Evolutionary conservation across 208 protist species (phyloP).

Genomic region (Pavlovales sp.): DNA sequence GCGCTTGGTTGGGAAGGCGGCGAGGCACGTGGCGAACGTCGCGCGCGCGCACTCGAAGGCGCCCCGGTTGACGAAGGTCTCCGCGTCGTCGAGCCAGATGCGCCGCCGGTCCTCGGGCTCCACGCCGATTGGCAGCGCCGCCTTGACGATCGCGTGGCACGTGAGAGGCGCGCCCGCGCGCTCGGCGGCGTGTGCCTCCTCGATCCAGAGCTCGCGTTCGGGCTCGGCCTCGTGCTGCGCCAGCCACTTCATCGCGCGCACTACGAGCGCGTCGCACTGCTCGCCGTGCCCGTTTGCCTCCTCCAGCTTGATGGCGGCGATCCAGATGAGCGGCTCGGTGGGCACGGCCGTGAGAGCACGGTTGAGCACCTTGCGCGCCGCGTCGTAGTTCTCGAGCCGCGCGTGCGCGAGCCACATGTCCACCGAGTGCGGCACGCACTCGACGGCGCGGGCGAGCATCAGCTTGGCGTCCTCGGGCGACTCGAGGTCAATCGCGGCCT

Average conservation of each 20-base stretch:
- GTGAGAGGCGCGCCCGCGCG: constrained; percentile 56
- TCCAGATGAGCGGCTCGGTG: constrained; percentile 77
- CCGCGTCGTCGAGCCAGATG: constrained; percentile 75
- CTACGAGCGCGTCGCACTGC: constrained; percentile 60
- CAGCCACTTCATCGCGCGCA: constrained; percentile 59
- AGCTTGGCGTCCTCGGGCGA: constrained; percentile 73
- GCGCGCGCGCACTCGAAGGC: constrained; percentile 65
- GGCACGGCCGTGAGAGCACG: constrained; percentile 70
- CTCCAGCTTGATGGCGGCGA: constrained; percentile 79
- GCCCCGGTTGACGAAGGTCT: constrained; percentile 43
- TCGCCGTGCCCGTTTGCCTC: constrained; percentile 67
- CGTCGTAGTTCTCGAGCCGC: constrained; percentile 75
- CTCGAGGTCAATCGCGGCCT: constrained; percentile 59
- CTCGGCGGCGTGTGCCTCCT: constrained; percentile 72
- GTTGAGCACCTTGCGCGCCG: constrained; percentile 70
- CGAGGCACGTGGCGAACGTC: constrained; percentile 71
- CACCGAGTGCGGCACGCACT: constrained; percentile 73
- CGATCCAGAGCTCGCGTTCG: constrained; percentile 74
- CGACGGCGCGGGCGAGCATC: constrained; percentile 75
- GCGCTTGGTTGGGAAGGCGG: constrained; percentile 70
- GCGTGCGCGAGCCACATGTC: constrained; percentile 86
- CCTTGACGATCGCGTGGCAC: constrained; percentile 42
- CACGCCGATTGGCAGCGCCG: constrained; percentile 65
- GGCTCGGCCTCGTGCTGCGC: constrained; percentile 57
- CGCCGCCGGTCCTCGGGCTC: constrained; percentile 72